Percentiles rank a stretch among this genome's conserved stretches.
phyloP scores from a whole-genome alignment of 2,329 filamentous ascomycete genomes.

The Beauveria varroae region DNA sequence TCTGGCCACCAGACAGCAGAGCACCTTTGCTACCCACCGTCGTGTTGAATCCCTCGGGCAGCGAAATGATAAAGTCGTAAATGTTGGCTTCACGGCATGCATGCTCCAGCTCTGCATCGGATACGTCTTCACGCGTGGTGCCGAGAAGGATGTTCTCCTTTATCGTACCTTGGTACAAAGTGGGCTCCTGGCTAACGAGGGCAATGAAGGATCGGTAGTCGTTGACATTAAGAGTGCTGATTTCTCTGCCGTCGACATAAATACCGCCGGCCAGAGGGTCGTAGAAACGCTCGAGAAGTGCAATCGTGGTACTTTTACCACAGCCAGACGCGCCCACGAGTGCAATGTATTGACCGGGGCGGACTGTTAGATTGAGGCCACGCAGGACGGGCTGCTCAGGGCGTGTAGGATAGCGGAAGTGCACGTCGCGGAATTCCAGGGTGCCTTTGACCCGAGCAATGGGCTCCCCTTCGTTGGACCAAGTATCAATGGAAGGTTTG shows the following conservation, averaged over 20 bases:
- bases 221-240: slow-evolving; percentile 73
- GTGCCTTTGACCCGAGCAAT: slow-evolving; percentile 61
- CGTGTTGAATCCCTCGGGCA: slow-evolving; percentile 81
- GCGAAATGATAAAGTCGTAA: slow-evolving; percentile 80
- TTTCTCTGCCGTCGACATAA: slow-evolving; percentile 75
- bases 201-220: slow-evolving; percentile 79
- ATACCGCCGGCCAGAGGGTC: slow-evolving; percentile 76
- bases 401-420: slow-evolving; percentile 89
- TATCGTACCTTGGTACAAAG: slow-evolving; percentile 87
- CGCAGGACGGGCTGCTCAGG: slow-evolving; percentile 88
- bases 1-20: slow-evolving; percentile 83
- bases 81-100: slow-evolving; percentile 89
- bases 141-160: slow-evolving; percentile 85
- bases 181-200: slow-evolving; percentile 90
- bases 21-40: slow-evolving; percentile 80
- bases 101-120: slow-evolving; percentile 64
- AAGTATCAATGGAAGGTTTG: slow-evolving; percentile 73
- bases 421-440: slow-evolving; percentile 85
- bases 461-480: slow-evolving; percentile 61
- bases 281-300: slow-evolving; percentile 89
- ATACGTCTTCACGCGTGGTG: slow-evolving; percentile 55
- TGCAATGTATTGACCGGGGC: slow-evolving; percentile 76
- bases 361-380: slow-evolving; percentile 66
- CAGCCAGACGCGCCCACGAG: slow-evolving; percentile 92
- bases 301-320: slow-evolving; percentile 90